Conservation (phyloP, 2,329 filamentous ascomycete genomes). For the Rhytidhysteron rufulum region DNA sequence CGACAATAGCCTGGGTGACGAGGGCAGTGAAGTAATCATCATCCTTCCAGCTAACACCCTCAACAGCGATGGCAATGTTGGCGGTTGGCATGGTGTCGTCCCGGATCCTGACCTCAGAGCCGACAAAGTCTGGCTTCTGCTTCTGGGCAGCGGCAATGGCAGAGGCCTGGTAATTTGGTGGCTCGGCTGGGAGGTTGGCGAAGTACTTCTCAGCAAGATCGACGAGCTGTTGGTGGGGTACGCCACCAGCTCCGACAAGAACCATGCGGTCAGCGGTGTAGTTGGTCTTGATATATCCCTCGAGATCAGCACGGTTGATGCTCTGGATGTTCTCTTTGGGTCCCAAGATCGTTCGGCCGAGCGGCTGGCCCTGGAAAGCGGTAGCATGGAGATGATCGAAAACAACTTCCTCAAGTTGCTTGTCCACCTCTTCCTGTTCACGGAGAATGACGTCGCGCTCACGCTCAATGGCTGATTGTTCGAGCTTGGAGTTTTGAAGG, state of each 20-base stretch:
- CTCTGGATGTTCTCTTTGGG: constrained; percentile 97
- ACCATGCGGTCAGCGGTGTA: constrained; percentile 99
- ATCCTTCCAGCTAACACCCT: constrained; percentile 99
- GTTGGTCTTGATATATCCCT: constrained; percentile 98
- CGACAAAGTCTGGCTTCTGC: constrained; percentile 89
- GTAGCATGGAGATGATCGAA: constrained; percentile 99
- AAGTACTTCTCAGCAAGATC: constrained; percentile 97
- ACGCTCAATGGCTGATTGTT: constrained; percentile 86
- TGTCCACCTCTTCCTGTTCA: constrained; percentile 99
- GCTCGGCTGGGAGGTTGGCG: constrained; percentile 68
- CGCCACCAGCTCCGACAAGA: constrained; percentile 88
- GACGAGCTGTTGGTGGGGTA: constrained; percentile 91
- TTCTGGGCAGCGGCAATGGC: constrained; percentile 70
- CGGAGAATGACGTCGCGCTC: constrained; percentile 98
- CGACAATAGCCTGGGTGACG: constrained; percentile 96
- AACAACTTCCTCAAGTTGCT: constrained; percentile 98
- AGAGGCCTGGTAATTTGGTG: constrained; percentile 70
- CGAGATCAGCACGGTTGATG: constrained; percentile 86
- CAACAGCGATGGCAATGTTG: constrained; percentile 96
- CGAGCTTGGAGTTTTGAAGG: constrained; percentile 98
- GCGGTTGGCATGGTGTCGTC: constrained; percentile 95
- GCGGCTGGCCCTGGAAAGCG: constrained; percentile 91
- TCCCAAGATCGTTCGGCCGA: constrained; percentile 95
- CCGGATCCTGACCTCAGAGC: constrained; percentile 90
- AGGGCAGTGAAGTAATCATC: constrained; percentile 98